These are phyloP conservation scores for Diaporthe citri DNA, from an alignment of 2,329 filamentous ascomycete genomes.

Conservation along the genomic window DNA sequence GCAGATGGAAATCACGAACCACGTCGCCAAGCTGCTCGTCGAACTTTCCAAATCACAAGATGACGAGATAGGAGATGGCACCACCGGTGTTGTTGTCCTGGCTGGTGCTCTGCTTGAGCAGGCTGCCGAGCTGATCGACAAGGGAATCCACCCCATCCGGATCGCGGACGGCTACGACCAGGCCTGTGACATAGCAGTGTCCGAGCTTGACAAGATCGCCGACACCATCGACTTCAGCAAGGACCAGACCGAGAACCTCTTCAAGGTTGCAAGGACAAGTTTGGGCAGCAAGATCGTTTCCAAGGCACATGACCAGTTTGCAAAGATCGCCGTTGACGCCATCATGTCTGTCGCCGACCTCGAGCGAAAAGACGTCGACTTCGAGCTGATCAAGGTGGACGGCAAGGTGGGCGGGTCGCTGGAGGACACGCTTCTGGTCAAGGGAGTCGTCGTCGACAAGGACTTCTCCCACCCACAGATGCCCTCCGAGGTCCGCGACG, in stretches of 20 bases:
- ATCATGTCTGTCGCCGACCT: conserved; percentile 96
- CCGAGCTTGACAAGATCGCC: conserved; percentile 91
- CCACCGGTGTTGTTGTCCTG: conserved; percentile 95
- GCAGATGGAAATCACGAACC: conserved; percentile 99
- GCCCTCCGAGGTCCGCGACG: conserved; percentile 94
- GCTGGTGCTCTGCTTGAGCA: conserved; percentile 96
- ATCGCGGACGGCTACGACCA: conserved; percentile 99
- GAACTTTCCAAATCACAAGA: conserved; percentile 99
- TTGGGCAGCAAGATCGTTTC: conserved; percentile 99
- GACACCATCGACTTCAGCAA: conserved; percentile 89
- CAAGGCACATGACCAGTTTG: conserved; percentile 98
- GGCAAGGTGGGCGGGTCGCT: conserved; percentile 96
- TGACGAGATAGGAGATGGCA: conserved; percentile 98
- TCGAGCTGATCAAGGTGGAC: conserved; percentile 99
- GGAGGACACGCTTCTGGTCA: conserved; percentile 93
- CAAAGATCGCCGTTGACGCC: conserved; percentile 96
- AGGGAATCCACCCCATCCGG: conserved; percentile 98
- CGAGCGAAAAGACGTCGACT: conserved; percentile 96
- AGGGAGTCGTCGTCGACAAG: conserved; percentile 99
- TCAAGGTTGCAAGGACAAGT: conserved; percentile 95
- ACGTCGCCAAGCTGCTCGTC: conserved; percentile 96
- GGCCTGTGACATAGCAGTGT: conserved; percentile 95
- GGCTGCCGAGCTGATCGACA: conserved; percentile 97
- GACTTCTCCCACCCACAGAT: conserved; percentile 99
- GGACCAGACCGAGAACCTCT: conserved; percentile 84